Base-by-base conservation (phyloP, 208 protist genomes). In the Crithidia acanthocephali region DNA sequence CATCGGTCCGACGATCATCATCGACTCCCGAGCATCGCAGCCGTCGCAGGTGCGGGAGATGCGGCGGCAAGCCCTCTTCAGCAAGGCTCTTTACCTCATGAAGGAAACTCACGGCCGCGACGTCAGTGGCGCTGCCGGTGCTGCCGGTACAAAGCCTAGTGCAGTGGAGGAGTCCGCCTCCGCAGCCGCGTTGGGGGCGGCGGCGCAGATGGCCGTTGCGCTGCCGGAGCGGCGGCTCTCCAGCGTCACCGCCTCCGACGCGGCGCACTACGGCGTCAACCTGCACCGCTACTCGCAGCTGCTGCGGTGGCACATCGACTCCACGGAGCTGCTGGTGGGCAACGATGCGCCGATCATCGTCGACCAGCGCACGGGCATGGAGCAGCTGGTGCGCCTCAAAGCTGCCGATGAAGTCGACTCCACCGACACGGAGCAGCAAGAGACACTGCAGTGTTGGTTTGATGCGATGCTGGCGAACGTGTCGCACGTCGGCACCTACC, bases 391-490 rank as follows among this genome's bases (percentile, higher is more conserved):
- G 33, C 78, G 80, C 27, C 35, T 95, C 16, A 73, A 84, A 56
- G 86, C 90, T 42, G 45, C 63, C 20, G 67, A 55, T 22, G 33
- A 58, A n/a, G 30, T 42, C n/a, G 62, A 64, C 28, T 63, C 67
- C 25, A 56, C 42, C 5, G 71, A 77, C 44, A 44, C 50, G 23
- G 77, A 92, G 58, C 85, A 89, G 61, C 83, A 79, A 11, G 86
- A 91, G 16, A 64, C 72, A 7, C 76, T 96, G 27, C 74, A 72
- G 52, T 85, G 71, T 74, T 96, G 92, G 89, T 96, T 96, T 60
- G 84, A 94, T 48, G 88, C 89, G 10, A 93, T 84, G 47, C 73
- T 94, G 44, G 92, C 92, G 2, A 92, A 93, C 63, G 87, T 93
- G 23, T 73, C 87, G 5, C 75, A 93, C 35, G 79, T 96, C 9